Evolutionary conservation across 2,329 filamentous ascomycete species (phyloP).

Genomic region (Nakataea oryzae): DNA sequence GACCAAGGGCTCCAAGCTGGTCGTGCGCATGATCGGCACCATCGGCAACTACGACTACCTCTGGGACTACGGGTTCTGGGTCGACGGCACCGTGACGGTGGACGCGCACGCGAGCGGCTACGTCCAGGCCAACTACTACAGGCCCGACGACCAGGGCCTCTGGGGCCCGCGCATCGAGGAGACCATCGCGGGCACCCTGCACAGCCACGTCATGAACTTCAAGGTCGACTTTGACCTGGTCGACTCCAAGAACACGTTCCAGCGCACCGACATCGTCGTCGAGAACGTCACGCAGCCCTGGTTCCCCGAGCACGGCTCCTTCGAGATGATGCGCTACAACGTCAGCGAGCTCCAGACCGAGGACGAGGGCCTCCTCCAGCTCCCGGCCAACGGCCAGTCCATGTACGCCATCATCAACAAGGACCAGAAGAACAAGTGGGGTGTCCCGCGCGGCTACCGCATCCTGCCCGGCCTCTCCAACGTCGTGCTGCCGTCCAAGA

Average conservation of each 20-base stretch:
- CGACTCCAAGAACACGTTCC: constrained; percentile 21
- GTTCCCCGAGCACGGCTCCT: constrained; percentile 23
- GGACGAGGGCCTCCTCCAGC: constrained; percentile 15
- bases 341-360: constrained; percentile 13
- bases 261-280: constrained; percentile 20
- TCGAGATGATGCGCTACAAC: constrained; percentile 21
- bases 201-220: constrained; percentile 27
- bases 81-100: constrained; percentile 26
- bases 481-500: constrained; percentile 22
- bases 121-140: constrained; percentile 22
- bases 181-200: constrained; percentile 21
- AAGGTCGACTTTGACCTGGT: constrained; percentile 29
- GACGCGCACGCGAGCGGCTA: constrained; percentile 26
- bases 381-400: constrained; percentile 23
- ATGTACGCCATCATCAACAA: constrained; percentile 28
- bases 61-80: constrained; percentile 22
- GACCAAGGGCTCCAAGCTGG: constrained; percentile 22
- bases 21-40: constrained; percentile 25
- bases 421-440: constrained; percentile 25
- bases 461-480: constrained; percentile 23
- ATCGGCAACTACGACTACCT: constrained; percentile 32
- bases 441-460: constrained; percentile 28
- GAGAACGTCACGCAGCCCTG: constrained; percentile 22
- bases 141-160: constrained; percentile 18
- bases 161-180: constrained; percentile 24